Evolutionary conservation across 2,329 filamentous ascomycete genomes (phyloP).

Genomic region (Neobulgaria alba): DNA sequence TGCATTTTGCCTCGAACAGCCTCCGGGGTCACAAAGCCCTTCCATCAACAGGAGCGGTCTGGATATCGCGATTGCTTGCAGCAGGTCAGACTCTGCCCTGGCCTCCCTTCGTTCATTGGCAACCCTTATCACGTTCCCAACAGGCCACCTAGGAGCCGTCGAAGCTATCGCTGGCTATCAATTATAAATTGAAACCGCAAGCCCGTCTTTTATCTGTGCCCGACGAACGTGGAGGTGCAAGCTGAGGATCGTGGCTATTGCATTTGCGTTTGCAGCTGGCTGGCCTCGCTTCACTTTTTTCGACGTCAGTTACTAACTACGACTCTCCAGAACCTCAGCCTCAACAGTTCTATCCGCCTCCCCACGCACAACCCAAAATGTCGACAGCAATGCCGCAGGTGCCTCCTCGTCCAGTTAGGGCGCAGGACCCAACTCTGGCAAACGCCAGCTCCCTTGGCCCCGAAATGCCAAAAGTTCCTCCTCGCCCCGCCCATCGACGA

Average conservation of each 20-base stretch:
- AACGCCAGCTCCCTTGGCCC: conserved; percentile 24
- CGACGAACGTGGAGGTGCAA: too few relatives aligned
- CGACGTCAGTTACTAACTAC: too few relatives aligned
- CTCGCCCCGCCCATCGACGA: conserved; percentile 59
- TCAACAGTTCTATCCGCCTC: too few relatives aligned
- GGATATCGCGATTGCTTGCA: conserved; percentile 8
- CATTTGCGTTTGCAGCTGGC: too few relatives aligned
- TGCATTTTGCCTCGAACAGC: conserved; percentile 3
- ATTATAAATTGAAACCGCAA: background rate
- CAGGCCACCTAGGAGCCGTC: background rate
- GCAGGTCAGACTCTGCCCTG: background rate
- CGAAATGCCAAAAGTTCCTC: conserved; percentile 65
- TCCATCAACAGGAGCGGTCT: conserved; percentile 5
- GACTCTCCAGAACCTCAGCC: too few relatives aligned
- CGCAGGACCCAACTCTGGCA: conserved; percentile 35
- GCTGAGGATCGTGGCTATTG: too few relatives aligned
- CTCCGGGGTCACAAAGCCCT: conserved; percentile 5
- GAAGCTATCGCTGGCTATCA: background rate
- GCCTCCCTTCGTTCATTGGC: background rate
- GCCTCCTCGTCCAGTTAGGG: conserved; percentile 53
- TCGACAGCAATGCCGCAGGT: conserved; percentile 41
- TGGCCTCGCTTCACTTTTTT: too few relatives aligned
- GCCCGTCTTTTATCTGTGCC: too few relatives aligned
- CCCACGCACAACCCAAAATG: conserved; percentile 20
- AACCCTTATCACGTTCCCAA: background rate